Conservation (phyloP, 2,329 filamentous ascomycete species). For the Alternaria metachromatica region DNA sequence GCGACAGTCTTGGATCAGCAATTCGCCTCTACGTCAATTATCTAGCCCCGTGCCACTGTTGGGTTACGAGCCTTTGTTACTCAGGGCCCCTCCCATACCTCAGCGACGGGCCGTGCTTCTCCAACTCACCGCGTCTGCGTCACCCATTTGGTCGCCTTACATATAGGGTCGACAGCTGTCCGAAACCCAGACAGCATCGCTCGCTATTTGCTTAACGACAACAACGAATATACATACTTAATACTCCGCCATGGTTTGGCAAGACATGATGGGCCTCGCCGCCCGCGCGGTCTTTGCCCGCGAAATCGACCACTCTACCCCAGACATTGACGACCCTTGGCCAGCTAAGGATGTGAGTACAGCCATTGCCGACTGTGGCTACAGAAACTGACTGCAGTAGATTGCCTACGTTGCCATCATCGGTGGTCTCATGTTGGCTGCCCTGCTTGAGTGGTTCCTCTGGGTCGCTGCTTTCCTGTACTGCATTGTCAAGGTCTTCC, state of each 20-base stretch:
- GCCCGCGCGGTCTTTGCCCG: conserved; percentile 38
- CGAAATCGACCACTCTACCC: conserved; percentile 32
- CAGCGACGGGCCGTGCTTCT: conserved; percentile 15
- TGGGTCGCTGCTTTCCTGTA: conserved; percentile 95
- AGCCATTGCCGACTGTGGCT: neutral
- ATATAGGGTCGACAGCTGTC: conserved; percentile 20
- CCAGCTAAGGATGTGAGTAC: conserved; percentile 50
- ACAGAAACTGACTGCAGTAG: conserved; percentile 55
- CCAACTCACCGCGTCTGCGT: conserved; percentile 11
- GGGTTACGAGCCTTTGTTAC: conserved; percentile 36
- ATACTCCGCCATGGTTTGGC: conserved; percentile 33
- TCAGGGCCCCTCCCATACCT: conserved; percentile 28
- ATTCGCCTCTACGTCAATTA: conserved; percentile 26
- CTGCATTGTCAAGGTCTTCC: conserved; percentile 85
- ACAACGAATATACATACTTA: conserved; percentile 21
- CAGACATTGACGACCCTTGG: conserved; percentile 48
- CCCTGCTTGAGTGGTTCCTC: conserved; percentile 89
- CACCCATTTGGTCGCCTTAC: conserved; percentile 4
- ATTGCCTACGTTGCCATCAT: conserved; percentile 86
- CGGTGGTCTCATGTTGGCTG: conserved; percentile 80
- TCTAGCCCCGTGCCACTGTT: conserved; percentile 41
- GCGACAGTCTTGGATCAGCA: conserved; percentile 14
- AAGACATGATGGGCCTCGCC: conserved; percentile 30
- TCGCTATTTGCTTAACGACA: conserved; percentile 25
- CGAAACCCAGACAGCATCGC: neutral